These are phyloP conservation scores for Sporothrix humicola DNA, from an alignment of 2,329 filamentous ascomycete species.

Conservation along the genomic window DNA sequence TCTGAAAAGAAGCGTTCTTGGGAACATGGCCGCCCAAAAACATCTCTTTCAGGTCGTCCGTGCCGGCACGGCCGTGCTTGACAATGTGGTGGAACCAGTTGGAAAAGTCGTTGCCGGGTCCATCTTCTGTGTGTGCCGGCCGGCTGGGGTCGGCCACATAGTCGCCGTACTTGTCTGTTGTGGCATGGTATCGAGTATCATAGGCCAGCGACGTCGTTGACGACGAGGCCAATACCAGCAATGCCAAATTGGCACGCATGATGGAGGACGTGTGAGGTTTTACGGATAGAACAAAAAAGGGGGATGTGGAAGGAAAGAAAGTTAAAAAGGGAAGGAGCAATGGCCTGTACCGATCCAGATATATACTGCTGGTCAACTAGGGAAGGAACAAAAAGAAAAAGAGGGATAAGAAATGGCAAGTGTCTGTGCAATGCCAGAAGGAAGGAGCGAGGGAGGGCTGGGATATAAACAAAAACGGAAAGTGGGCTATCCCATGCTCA, in stretches of 20 bases:
- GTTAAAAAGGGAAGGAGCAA: background rate
- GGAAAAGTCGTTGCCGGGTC: background rate
- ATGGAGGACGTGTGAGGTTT: background rate
- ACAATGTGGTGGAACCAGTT: slow-evolving; percentile 29
- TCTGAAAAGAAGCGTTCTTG: slow-evolving; percentile 17
- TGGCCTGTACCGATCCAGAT: background rate
- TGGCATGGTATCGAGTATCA: slow-evolving; percentile 25
- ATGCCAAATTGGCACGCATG: slow-evolving; percentile 25
- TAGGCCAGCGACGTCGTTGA: background rate
- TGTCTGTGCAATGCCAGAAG: background rate
- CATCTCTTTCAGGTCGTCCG: background rate
- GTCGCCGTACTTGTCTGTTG: slow-evolving; percentile 5
- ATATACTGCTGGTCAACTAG: background rate
- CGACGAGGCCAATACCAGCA: slow-evolving; percentile 17
- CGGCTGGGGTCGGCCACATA: slow-evolving; percentile 4
- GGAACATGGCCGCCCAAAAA: slow-evolving; percentile 26
- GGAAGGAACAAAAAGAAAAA: background rate
- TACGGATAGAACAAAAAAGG: background rate
- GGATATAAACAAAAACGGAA: slow-evolving; percentile 21
- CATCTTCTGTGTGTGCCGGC: background rate
- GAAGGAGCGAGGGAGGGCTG: slow-evolving; percentile 13
- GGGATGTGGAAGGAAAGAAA: background rate
- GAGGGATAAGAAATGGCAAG: background rate
- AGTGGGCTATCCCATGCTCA: background rate
- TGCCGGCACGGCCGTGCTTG: slow-evolving; percentile 22